Conservation (phyloP, 768 basidiomycete genomes). For the Tulasnella sp. region DNA sequence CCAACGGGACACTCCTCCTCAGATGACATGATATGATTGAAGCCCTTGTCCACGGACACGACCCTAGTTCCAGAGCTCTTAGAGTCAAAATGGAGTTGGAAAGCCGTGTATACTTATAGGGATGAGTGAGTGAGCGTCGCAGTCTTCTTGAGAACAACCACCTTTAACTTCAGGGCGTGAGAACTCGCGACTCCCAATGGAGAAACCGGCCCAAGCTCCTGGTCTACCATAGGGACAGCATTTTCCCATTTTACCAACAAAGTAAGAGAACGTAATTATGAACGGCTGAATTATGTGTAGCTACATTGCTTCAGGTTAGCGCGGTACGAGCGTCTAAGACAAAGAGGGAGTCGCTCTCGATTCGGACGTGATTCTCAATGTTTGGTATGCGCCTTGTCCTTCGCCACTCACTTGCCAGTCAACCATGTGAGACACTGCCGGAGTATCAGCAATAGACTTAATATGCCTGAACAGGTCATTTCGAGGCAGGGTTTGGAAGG, state of each 20-base stretch:
- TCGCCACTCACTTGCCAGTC: too few species aligned
- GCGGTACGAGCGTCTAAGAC: too few species aligned
- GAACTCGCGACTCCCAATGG: neutral
- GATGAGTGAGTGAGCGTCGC: neutral
- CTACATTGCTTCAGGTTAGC: too few species aligned
- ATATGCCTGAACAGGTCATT: too few species aligned
- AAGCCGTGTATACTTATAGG: neutral
- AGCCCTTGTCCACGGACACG: neutral
- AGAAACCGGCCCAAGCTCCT: neutral
- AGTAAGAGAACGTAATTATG: neutral
- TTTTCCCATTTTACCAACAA: neutral
- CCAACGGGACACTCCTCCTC: neutral
- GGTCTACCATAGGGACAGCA: neutral
- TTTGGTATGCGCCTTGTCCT: too few species aligned
- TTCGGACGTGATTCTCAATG: too few species aligned
- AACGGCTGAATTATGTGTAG: too few species aligned
- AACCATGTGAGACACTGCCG: too few species aligned
- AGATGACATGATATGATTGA: neutral
- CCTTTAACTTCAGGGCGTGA: neutral
- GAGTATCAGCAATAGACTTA: too few species aligned
- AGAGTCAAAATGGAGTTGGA: neutral
- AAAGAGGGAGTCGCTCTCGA: too few species aligned
- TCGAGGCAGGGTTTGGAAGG: too few species aligned
- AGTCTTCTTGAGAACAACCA: neutral
- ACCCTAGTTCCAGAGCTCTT: neutral